These are phyloP conservation scores for Candida gorgasii DNA, from an alignment of 805 yeast genomes.

Conservation along the genomic window DNA sequence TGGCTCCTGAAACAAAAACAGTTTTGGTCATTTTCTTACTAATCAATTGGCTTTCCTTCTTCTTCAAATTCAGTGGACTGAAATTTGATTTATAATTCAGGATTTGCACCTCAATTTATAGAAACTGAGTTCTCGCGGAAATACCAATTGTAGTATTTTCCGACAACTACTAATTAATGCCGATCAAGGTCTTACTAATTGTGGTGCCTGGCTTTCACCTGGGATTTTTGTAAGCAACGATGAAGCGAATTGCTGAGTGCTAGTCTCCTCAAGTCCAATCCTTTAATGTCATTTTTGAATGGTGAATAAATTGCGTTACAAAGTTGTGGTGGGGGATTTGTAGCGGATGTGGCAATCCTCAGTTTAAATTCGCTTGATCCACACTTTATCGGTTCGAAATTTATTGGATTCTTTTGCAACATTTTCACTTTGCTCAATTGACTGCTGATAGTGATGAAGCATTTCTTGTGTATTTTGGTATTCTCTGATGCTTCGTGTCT, in stretches of 20 bases:
- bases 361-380: not conserved
- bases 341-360: not conserved
- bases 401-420: not conserved
- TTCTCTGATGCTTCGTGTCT: not conserved
- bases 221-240: not conserved
- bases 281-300: not conserved
- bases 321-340: not conserved
- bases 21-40: constrained; percentile 16
- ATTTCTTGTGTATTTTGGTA: not conserved
- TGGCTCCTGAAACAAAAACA: constrained; percentile 53
- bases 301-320: constrained; percentile 1
- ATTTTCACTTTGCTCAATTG: not conserved
- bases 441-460: not conserved
- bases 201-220: no score
- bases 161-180: no score
- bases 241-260: constrained; percentile 1
- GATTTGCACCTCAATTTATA: not conserved
- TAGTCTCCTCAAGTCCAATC: constrained; percentile 1
- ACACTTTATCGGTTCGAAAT: not conserved
- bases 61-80: not conserved
- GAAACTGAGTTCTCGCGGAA: not conserved
- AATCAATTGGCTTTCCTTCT: not conserved
- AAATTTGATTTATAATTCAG: not conserved
- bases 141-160: not conserved
- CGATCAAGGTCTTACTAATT: no score